Conservation (phyloP, 352 stramenopile genomes). For the Pythium dissotocum region DNA sequence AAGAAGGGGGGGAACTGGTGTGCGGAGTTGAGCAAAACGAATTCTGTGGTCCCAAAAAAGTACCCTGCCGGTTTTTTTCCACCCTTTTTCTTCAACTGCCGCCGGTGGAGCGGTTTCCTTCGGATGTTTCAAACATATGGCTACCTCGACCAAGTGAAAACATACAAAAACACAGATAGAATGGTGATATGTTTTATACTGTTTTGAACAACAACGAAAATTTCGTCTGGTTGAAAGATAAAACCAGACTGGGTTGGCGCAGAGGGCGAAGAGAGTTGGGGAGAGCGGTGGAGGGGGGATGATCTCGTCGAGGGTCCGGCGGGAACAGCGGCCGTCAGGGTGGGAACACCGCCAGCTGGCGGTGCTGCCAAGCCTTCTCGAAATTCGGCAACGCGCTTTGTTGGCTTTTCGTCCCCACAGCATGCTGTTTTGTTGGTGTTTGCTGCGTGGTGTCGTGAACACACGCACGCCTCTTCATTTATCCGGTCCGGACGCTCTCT, state of each 20-base stretch:
- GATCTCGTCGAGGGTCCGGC: neutral
- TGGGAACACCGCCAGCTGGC: neutral
- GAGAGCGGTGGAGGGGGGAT: neutral
- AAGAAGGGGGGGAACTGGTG: constrained; percentile 22
- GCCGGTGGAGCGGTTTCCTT: constrained; percentile 14
- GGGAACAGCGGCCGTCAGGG: neutral
- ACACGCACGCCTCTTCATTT: neutral
- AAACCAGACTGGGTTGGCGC: neutral
- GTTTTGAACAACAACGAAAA: neutral
- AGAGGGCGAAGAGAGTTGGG: neutral
- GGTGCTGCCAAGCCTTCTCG: neutral
- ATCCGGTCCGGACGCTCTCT: neutral
- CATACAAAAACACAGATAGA: constrained; percentile 14
- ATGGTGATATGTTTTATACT: constrained; percentile 10
- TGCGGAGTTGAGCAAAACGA: constrained; percentile 49
- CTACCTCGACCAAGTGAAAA: neutral
- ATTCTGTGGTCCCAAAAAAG: constrained; percentile 55
- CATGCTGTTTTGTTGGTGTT: neutral
- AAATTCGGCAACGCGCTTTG: neutral
- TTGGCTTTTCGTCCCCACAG: neutral
- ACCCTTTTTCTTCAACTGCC: constrained; percentile 33
- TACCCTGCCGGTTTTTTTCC: constrained; percentile 32
- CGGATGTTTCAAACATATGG: constrained; percentile 23
- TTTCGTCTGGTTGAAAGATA: constrained; percentile 1
- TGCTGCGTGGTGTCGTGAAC: neutral